Percentiles rank a stretch among this genome's conserved stretches.
These are phyloP conservation scores for Saxophila tyrrhenica DNA, from an alignment of 495 filamentous ascomycete genomes.

Conservation along the genomic window DNA sequence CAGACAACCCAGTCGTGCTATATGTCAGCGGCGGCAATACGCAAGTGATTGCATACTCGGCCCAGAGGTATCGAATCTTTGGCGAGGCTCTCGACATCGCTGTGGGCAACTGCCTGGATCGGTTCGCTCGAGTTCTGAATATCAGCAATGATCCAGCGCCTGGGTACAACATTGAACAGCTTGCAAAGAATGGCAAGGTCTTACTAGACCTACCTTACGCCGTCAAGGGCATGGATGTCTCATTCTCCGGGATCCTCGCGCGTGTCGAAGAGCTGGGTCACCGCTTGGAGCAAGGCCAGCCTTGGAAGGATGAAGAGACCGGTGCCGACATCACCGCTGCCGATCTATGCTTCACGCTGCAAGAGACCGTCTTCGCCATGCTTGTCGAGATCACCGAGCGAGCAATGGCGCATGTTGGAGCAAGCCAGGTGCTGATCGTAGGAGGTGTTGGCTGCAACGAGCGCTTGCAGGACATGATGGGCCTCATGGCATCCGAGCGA, in stretches of 20 bases:
- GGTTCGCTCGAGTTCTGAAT: slow-evolving; percentile 78
- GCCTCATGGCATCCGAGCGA: slow-evolving; percentile 79
- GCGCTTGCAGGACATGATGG: slow-evolving; percentile 97
- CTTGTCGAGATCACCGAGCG: slow-evolving; percentile 96
- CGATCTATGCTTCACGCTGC: slow-evolving; percentile 86
- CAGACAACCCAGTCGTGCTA: slow-evolving; percentile 83
- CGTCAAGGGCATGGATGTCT: slow-evolving; percentile 97
- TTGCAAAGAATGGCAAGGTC: slow-evolving; percentile 64
- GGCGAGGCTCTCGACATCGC: slow-evolving; percentile 96
- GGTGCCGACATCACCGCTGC: slow-evolving; percentile 54
- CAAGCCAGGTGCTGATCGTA: slow-evolving; percentile 81
- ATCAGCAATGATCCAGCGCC: slow-evolving; percentile 95
- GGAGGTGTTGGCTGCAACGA: slow-evolving; percentile 98
- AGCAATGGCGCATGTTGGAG: slow-evolving; percentile 95
- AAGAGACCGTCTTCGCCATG: slow-evolving; percentile 94
- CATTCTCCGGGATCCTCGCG: slow-evolving; percentile 83
- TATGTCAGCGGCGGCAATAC: slow-evolving; percentile 97
- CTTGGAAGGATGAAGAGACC: slow-evolving; percentile 30
- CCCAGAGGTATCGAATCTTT: slow-evolving; percentile 91
- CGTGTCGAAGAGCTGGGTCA: slow-evolving; percentile 65
- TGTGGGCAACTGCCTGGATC: slow-evolving; percentile 92
- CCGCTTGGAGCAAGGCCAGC: slow-evolving; percentile 6
- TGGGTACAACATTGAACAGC: slow-evolving; percentile 95
- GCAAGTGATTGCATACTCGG: slow-evolving; percentile 93
- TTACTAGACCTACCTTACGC: slow-evolving; percentile 86